A percentile compares a stretch with the other conserved stretches of the same genome.
These are phyloP conservation scores for Pseudoperonospora humuli DNA, from an alignment of 352 stramenopile species.

Conservation along the genomic window DNA sequence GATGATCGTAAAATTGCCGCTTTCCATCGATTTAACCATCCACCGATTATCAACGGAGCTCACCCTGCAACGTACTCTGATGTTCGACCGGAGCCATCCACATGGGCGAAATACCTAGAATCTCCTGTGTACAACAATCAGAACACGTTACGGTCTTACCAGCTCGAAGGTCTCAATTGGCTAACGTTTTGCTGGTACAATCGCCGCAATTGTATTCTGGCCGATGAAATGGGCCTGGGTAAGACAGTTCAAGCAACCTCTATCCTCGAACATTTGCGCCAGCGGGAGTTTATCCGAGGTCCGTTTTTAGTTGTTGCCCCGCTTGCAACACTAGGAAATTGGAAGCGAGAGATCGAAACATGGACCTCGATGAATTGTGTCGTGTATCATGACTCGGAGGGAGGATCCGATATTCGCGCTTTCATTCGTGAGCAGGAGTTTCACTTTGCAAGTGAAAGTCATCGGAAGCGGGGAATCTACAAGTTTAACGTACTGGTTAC, in stretches of 20 bases:
- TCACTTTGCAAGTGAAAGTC: slow-evolving; percentile 85
- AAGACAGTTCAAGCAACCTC: slow-evolving; percentile 89
- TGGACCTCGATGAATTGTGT: slow-evolving; percentile 99
- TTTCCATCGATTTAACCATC: slow-evolving; percentile 83
- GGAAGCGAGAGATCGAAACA: slow-evolving; percentile 97
- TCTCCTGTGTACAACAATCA: slow-evolving; percentile 91
- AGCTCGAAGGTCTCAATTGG: slow-evolving; percentile 98
- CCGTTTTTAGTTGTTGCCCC: slow-evolving; percentile 98
- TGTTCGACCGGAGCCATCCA: slow-evolving; percentile 60
- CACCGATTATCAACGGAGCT: slow-evolving; percentile 74
- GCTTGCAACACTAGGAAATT: slow-evolving; percentile 97
- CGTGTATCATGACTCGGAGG: slow-evolving; percentile 97
- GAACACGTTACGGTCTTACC: slow-evolving; percentile 94
- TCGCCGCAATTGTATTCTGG: slow-evolving; percentile 88
- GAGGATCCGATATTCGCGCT: slow-evolving; percentile 83
- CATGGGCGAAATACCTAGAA: slow-evolving; percentile 85
- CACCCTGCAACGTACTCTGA: slow-evolving; percentile 79
- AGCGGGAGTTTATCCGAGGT: slow-evolving; percentile 87
- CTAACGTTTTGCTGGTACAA: slow-evolving; percentile 98
- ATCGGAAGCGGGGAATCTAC: slow-evolving; percentile 72
- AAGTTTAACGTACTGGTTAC: slow-evolving; percentile 97
- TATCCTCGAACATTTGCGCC: slow-evolving; percentile 93
- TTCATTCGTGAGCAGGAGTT: slow-evolving; percentile 97
- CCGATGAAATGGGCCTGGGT: slow-evolving; percentile 86
- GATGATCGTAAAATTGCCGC: slow-evolving; percentile 86